Base-by-base conservation (phyloP, 1,284 basidiomycete species). In the Agroathelia rolfsii region DNA sequence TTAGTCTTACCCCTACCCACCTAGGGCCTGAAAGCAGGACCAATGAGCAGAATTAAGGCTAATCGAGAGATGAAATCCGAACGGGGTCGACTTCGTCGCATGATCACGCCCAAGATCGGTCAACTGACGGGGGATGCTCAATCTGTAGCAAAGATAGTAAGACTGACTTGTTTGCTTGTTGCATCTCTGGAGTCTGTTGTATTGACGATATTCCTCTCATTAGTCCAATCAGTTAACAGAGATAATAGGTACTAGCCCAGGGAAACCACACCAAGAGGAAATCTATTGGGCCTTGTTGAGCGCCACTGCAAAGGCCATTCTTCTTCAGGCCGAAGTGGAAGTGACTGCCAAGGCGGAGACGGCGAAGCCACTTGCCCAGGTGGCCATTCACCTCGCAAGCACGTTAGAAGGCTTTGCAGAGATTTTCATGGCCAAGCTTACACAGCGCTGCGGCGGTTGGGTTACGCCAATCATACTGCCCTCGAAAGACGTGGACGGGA, bases 261-360 rank as follows among this genome's bases (percentile, higher is more conserved):
- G 45, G 41, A 51, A 41, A 46, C 62, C 38, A 6, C 64, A 58
- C 42, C 61, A 56, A 14, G 55, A 49, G 42, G 50, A 55, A 6
- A 60, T 79, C 8, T 94, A 93, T 55, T 58, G 67, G 30, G 87
- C 89, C 43, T 69, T 84, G 11, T 69, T 94, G 15, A 93, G 87
- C 15, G 85, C 92, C 13, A 69, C 95, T 14, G 66, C 87, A 34
- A 98, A 97, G 52, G 69, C 79, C 22, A 76, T 98, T 37, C 75
- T 97, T 27, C 70, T 85, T 21, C 95, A 97, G 63, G 92, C 93
- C 5, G 92, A 96, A 59, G 84, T 81, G 1, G 94, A 98, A 56
- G 88, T 96, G 5, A 77, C 85, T 2, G 90, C 89, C 2, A 87
- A 93, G 55, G 78, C 85, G 45, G 75, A 77, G 22, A 83, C 82